Conservation (phyloP, 176 grass and related monocot genomes). For the Eragrostis nindensis region DNA sequence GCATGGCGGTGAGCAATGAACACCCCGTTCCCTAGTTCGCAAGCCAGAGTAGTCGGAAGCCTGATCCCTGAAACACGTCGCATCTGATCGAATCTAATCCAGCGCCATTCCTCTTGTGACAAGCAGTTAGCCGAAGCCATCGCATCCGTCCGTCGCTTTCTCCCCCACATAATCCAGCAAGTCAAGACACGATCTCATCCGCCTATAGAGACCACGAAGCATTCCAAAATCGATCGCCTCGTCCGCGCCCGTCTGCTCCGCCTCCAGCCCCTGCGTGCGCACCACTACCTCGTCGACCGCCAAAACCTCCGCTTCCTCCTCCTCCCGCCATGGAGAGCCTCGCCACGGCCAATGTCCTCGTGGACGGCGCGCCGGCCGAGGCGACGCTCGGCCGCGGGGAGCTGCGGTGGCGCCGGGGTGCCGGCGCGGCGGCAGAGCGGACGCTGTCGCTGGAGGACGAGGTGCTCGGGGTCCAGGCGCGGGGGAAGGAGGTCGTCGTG, state of each 20-base stretch:
- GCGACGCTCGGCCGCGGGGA: conserved; percentile 37
- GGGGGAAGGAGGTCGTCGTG: conserved; percentile 50
- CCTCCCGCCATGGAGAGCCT: conserved; percentile 26
- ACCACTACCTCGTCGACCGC: conserved; percentile 3
- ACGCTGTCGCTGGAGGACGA: conserved; percentile 59
- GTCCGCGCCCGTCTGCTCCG: neutral
- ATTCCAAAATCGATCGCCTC: neutral
- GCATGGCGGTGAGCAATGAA: neutral
- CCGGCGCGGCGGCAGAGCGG: conserved; percentile 10
- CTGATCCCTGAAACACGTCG: neutral
- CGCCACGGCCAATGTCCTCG: conserved; percentile 34
- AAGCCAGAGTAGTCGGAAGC: no score
- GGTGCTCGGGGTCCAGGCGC: conserved; percentile 59
- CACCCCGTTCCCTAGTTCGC: neutral
- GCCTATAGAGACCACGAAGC: neutral
- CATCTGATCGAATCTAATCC: neutral
- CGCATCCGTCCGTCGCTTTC: no score
- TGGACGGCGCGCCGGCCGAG: conserved; percentile 53
- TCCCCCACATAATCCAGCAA: neutral
- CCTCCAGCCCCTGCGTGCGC: conserved; percentile 7
- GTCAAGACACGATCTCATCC: neutral
- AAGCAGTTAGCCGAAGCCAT: neutral
- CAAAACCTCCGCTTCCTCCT: conserved; percentile 17
- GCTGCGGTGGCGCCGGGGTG: conserved; percentile 51
- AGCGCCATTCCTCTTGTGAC: no score